Conservation (phyloP, 139 green algal genomes). For the Micractinium conductrix region DNA sequence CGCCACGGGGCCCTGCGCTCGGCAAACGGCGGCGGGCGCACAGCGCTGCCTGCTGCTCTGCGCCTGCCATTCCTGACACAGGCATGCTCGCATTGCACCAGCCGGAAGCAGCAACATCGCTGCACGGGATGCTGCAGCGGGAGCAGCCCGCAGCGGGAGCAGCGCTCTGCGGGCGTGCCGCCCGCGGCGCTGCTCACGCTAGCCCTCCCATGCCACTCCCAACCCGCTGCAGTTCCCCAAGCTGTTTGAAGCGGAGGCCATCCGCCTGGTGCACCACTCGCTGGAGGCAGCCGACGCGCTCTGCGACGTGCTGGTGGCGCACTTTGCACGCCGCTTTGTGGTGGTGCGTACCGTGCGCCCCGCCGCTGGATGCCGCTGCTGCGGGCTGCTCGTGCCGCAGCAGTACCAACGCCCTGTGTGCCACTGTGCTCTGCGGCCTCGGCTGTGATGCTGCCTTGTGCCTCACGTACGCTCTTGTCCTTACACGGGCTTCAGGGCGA, state of each 20-base stretch:
- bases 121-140: too few relatives aligned
- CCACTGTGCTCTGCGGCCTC: neutral
- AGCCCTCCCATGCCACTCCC: too few relatives aligned
- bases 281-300: constrained; percentile 53
- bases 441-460: neutral
- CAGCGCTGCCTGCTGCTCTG: too few relatives aligned
- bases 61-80: too few relatives aligned
- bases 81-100: too few relatives aligned
- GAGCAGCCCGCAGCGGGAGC: too few relatives aligned
- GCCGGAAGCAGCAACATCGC: too few relatives aligned
- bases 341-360: constrained; percentile 1
- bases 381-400: neutral
- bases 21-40: too few relatives aligned
- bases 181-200: too few relatives aligned
- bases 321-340: constrained; percentile 41
- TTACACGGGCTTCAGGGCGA: constrained; percentile 16
- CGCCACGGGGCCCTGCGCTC: too few relatives aligned
- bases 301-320: constrained; percentile 14
- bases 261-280: constrained; percentile 61
- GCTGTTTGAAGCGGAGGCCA: constrained; percentile 47
- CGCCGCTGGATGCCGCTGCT: neutral
- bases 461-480: neutral
- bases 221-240: constrained; percentile 59
- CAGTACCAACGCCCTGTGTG: neutral
- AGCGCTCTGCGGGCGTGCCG: too few relatives aligned